phyloP scores from a whole-genome alignment of 371 early-diverging fungal genomes.

The Mucor mucedo region DNA sequence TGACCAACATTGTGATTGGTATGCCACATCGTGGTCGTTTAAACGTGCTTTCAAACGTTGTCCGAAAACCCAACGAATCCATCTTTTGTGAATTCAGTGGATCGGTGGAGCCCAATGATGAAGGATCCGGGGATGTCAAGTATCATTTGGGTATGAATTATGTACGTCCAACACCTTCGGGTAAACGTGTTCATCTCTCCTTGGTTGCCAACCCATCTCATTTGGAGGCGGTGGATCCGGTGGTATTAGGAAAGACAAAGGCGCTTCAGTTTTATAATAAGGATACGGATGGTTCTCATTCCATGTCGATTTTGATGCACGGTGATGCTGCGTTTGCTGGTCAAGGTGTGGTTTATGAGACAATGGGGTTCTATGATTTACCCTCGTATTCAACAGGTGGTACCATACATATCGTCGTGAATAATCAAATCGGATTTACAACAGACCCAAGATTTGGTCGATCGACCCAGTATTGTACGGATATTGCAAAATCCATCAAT shows the following conservation, averaged over 20 bases:
- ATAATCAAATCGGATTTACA: constrained; percentile 99
- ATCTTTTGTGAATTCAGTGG: constrained; percentile 97
- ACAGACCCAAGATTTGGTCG: constrained; percentile 95
- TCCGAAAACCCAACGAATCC: constrained; percentile 96
- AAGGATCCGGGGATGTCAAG: constrained; percentile 98
- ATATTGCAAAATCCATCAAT: constrained; percentile 94
- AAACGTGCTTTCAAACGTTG: constrained; percentile 97
- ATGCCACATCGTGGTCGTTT: constrained; percentile 99
- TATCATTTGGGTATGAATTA: constrained; percentile 98
- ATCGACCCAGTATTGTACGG: constrained; percentile 96
- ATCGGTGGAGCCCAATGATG: constrained; percentile 72
- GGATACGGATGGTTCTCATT: constrained; percentile 78
- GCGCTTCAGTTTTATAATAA: constrained; percentile 92
- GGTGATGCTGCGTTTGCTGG: constrained; percentile 98
- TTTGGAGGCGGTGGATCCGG: constrained; percentile 97
- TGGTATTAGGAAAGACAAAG: constrained; percentile 95
- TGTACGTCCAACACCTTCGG: constrained; percentile 93
- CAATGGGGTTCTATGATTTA: constrained; percentile 92
- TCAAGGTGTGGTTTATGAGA: constrained; percentile 97
- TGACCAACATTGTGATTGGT: constrained; percentile 93
- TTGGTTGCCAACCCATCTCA: constrained; percentile 98
- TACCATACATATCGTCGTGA: constrained; percentile 95
- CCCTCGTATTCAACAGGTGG: constrained; percentile 96
- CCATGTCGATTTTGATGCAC: constrained; percentile 93
- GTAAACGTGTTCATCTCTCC: constrained; percentile 94